These are phyloP conservation scores for Fonticula alba DNA, from an alignment of 78 protist species.

Conservation along the genomic window DNA sequence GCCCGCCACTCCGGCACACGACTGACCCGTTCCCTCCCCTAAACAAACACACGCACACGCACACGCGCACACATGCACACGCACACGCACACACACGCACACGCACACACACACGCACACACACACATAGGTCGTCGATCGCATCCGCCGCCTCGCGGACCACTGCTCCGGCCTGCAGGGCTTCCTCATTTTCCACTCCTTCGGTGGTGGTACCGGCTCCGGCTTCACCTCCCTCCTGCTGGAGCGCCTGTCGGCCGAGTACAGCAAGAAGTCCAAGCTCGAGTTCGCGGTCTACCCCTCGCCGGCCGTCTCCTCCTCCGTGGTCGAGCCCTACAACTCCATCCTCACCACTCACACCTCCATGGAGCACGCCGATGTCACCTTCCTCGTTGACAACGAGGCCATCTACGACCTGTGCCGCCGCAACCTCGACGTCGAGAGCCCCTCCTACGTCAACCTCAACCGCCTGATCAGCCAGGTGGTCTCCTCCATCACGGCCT, in stretches of 20 bases:
- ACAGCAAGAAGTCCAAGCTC: conserved; percentile 95
- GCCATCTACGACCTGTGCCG: conserved; percentile 97
- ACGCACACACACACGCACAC: too few relatives aligned
- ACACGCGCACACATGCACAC: too few relatives aligned
- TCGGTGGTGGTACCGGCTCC: conserved; percentile 98
- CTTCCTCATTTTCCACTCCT: conserved; percentile 78
- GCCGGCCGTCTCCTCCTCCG: conserved; percentile 89
- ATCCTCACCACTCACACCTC: conserved; percentile 85
- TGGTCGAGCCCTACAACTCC: conserved; percentile 99
- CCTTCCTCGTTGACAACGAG: conserved; percentile 64
- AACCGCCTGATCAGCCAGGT: conserved; percentile 92
- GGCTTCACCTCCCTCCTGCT: conserved; percentile 91
- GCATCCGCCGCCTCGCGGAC: conserved; percentile 93
- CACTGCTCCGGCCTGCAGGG: conserved; percentile 97
- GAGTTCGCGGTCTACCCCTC: conserved; percentile 85
- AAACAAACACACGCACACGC: too few relatives aligned
- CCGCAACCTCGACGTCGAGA: conserved; percentile 76
- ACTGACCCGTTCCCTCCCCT: too few relatives aligned
- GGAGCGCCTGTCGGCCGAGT: conserved; percentile 89
- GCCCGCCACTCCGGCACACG: too few relatives aligned
- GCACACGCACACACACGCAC: too few relatives aligned
- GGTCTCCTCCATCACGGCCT: conserved; percentile 88
- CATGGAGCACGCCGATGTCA: conserved; percentile 90
- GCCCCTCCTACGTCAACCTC: conserved; percentile 94
- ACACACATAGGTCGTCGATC: conserved; percentile 75